A percentile compares a stretch with the other conserved stretches of the same genome.
Evolutionary conservation across 768 basidiomycete genomes (phyloP).

Genomic region (Leucosporidium creatinivorum): DNA sequence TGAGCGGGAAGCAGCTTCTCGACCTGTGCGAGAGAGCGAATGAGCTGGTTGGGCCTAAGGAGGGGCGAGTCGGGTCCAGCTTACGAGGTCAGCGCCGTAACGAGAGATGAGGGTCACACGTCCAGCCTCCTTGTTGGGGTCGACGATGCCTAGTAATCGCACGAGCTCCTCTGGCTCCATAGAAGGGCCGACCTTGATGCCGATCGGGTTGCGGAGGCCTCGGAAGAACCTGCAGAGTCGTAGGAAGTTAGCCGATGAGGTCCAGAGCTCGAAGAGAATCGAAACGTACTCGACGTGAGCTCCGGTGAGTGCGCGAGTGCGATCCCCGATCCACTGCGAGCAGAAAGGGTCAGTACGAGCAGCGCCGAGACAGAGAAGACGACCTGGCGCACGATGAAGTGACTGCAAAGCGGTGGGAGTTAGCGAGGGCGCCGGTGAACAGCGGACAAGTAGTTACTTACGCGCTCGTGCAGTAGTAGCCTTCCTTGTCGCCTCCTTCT

Average conservation of each 20-base stretch:
- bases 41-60: too few relatives aligned
- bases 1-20: slow-evolving; percentile 66
- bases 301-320: slow-evolving; percentile 81
- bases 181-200: slow-evolving; percentile 89
- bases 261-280: neutral
- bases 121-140: slow-evolving; percentile 73
- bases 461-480: slow-evolving; percentile 22
- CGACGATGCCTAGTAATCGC: slow-evolving; percentile 68
- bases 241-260: neutral
- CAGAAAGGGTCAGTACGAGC: slow-evolving; percentile 5
- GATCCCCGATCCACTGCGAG: slow-evolving; percentile 85
- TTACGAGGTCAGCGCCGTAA: slow-evolving; percentile 80
- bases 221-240: slow-evolving; percentile 52
- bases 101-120: slow-evolving; percentile 84
- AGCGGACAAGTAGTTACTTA: neutral
- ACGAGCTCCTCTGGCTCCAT: slow-evolving; percentile 74
- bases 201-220: slow-evolving; percentile 86
- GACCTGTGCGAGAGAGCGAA: slow-evolving; percentile 49
- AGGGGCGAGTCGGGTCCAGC: neutral
- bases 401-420: neutral
- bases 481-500: neutral
- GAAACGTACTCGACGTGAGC: slow-evolving; percentile 70
- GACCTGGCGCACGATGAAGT: neutral
- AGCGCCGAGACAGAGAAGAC: neutral
- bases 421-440: neutral